phyloP scores from a whole-genome alignment of 1,139 yeast genomes.

The Pichia norvegensis region DNA sequence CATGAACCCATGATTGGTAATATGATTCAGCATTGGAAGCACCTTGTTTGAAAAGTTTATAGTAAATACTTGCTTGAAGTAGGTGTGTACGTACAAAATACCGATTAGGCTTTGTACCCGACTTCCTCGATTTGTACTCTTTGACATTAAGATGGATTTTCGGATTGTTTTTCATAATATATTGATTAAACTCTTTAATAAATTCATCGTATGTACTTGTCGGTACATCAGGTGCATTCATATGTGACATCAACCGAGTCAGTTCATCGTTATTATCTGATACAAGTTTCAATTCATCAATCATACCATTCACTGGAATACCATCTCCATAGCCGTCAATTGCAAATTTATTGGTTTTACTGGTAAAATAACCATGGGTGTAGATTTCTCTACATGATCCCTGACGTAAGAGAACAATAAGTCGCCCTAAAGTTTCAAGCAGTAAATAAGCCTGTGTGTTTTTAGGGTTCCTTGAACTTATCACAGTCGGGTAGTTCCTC shows the following conservation, averaged over 20 bases:
- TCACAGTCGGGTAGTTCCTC: background rate
- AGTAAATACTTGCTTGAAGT: slow-evolving; percentile 52
- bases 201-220: slow-evolving; percentile 17
- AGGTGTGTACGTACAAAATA: slow-evolving; percentile 36
- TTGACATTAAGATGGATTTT: slow-evolving; percentile 28
- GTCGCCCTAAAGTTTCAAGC: slow-evolving; percentile 18
- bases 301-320: slow-evolving; percentile 49
- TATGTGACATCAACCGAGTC: slow-evolving; percentile 20
- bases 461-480: background rate
- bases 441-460: slow-evolving; percentile 1
- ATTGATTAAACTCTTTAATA: slow-evolving; percentile 8
- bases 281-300: slow-evolving; percentile 40
- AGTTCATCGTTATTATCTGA: slow-evolving; percentile 16
- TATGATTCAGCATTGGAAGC: slow-evolving; percentile 24
- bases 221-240: slow-evolving; percentile 10
- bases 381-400: slow-evolving; percentile 57
- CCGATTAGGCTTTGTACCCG: slow-evolving; percentile 38
- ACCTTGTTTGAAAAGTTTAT: slow-evolving; percentile 35
- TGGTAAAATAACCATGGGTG: slow-evolving; percentile 35
- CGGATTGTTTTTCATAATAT: slow-evolving; percentile 15
- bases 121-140: slow-evolving; percentile 31
- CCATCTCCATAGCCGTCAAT: slow-evolving; percentile 3
- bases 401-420: slow-evolving; percentile 35
- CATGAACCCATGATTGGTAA: slow-evolving; percentile 35
- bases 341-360: background rate